Base-by-base conservation (phyloP, 768 basidiomycete species). In the Amanita polypyramis region DNA sequence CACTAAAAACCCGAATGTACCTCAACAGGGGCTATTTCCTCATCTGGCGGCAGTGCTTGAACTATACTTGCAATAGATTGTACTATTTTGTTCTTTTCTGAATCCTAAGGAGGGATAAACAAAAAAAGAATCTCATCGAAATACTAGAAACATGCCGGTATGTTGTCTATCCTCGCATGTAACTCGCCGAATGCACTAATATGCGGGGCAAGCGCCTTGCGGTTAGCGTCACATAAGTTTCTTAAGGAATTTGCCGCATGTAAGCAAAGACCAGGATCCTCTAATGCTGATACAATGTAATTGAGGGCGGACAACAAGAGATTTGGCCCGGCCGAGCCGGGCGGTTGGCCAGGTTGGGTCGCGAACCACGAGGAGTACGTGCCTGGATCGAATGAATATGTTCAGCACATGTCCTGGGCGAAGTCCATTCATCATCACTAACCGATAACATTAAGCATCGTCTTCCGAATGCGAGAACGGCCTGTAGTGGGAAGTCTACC, bases 61-160 rank as follows among this genome's bases (percentile, higher is more conserved):
- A 96, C 86, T 2, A 97, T 90, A 53, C 92, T 95, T 1, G 90
- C 81, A 44, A 97, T 94, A 0, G 86, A 89, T 60, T 96, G 87
- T 38, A 96, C 68, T 1, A 96, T 88, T 64, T 94, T 96, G 55
- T 80, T 77, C 65, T 86, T 87, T 63, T 95, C 92, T 17, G 82
- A 79, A 55, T 89, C 86, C 82, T 87, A 47, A 43, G 21, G 35
- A 32, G 15, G 37, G 17, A 20, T 32, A 21, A 20, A 17, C 27
- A 48, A 37, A 59, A 42, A 19, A 51, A 23, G 29, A 20, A 25
- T 43, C 19, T 21, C 48, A 30, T 7, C 10, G 21, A 11, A 15
- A 19, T 20, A 19, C 35, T 29, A 33, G 47, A 5, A 2, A 65
- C 81, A 50, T 54, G 91, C 90, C 4, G 85, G 84, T 46, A 95